Percentiles rank a stretch among this genome's conserved stretches.
These are phyloP conservation scores for Agrostemma githago DNA, from an alignment of 148 eudicot species.

Conservation along the genomic window DNA sequence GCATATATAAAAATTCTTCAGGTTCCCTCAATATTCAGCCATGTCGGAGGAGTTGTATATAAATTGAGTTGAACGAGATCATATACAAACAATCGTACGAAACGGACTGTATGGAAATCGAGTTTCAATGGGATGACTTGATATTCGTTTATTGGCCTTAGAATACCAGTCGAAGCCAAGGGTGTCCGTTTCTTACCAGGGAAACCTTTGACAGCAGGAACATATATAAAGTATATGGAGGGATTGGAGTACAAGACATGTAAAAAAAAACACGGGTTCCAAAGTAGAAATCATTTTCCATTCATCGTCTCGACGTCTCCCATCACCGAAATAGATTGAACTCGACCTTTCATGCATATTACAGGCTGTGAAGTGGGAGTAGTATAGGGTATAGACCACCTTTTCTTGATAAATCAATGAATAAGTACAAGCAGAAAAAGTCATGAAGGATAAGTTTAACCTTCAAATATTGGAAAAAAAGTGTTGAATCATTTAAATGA, in stretches of 20 bases:
- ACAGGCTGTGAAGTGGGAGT: slow-evolving; percentile 4
- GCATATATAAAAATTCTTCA: no score
- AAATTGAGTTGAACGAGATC: background rate
- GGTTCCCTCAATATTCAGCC: no score
- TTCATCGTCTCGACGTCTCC: background rate
- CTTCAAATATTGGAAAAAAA: background rate
- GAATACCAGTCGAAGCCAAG: background rate
- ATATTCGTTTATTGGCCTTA: background rate
- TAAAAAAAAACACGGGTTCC: background rate
- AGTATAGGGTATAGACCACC: background rate
- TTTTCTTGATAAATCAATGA: background rate
- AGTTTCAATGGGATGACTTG: background rate
- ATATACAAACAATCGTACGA: background rate
- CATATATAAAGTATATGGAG: background rate
- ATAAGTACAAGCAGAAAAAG: slow-evolving; percentile 11
- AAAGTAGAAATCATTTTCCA: slow-evolving; percentile 1
- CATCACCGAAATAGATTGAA: background rate
- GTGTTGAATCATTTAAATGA: slow-evolving; percentile 14
- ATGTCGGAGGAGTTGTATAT: background rate
- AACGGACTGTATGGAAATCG: background rate
- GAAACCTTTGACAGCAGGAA: background rate
- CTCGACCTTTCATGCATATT: background rate
- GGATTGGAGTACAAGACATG: background rate
- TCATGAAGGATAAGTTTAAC: slow-evolving; percentile 5
- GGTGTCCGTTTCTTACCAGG: slow-evolving; percentile 4